These are phyloP conservation scores for Annulohypoxylon nitens DNA, from an alignment of 495 filamentous ascomycete species.

Conservation along the genomic window DNA sequence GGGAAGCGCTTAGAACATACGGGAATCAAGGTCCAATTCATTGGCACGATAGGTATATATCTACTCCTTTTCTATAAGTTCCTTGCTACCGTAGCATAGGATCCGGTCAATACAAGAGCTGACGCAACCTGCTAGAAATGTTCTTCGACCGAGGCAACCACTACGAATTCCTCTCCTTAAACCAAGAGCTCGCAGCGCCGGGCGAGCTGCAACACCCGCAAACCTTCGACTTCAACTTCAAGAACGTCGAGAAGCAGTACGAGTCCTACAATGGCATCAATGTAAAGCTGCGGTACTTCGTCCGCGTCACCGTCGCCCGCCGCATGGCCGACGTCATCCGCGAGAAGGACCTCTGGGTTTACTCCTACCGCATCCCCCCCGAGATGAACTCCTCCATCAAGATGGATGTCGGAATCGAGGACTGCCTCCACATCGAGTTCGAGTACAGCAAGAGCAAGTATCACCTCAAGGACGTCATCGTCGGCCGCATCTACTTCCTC, in stretches of 20 bases:
- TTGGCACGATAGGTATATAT: conserved; percentile 89
- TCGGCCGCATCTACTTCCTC: conserved; percentile 98
- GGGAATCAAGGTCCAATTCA: conserved; percentile 99
- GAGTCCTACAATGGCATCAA: conserved; percentile 99
- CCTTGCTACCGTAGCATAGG: background rate
- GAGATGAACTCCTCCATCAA: conserved; percentile 99
- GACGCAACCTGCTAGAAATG: conserved; percentile 73
- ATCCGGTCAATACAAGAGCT: background rate
- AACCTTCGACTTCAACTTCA: conserved; percentile 99
- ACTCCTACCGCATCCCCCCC: conserved; percentile 97
- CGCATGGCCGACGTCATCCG: conserved; percentile 98
- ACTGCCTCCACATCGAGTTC: conserved; percentile 99
- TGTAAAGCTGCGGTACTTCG: conserved; percentile 97
- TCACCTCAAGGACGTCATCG: conserved; percentile 99
- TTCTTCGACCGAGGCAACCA: conserved; percentile 99
- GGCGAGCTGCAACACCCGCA: conserved; percentile 98
- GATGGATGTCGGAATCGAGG: conserved; percentile 99
- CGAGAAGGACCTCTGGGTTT: conserved; percentile 99
- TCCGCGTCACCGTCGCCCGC: conserved; percentile 94
- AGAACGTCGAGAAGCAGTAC: conserved; percentile 99
- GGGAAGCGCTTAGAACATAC: conserved; percentile 98
- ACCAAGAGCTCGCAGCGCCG: conserved; percentile 94
- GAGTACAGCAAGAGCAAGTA: conserved; percentile 99
- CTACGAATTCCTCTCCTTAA: conserved; percentile 97
- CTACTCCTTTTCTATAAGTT: background rate